Evolutionary conservation across 2,329 filamentous ascomycete genomes (phyloP).

Genomic region (Iodosphaeria phyllophila): DNA sequence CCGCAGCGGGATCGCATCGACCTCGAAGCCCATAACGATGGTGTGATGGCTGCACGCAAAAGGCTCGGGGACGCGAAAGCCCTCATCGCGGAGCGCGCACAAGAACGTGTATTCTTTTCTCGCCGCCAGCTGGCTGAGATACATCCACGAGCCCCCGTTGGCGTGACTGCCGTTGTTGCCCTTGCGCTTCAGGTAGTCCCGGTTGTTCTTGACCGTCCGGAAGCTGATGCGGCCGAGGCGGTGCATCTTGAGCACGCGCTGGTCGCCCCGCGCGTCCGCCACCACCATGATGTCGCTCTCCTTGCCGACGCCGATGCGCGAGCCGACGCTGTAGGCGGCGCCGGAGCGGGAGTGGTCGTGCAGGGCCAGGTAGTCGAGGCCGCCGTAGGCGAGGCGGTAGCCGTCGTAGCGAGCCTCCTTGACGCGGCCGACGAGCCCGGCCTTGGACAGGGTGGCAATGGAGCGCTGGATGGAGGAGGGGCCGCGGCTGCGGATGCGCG

Average conservation of each 20-base stretch:
- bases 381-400: constrained; percentile 90
- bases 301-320: constrained; percentile 89
- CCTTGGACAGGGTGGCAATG: constrained; percentile 84
- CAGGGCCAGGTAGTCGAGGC: constrained; percentile 90
- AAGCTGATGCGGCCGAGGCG: constrained; percentile 91
- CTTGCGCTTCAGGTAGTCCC: constrained; percentile 72
- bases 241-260: constrained; percentile 87
- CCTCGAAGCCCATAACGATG: constrained; percentile 84
- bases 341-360: constrained; percentile 71
- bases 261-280: constrained; percentile 56
- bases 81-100: constrained; percentile 65
- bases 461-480: constrained; percentile 63
- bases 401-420: constrained; percentile 97
- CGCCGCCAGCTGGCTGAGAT: constrained; percentile 80
- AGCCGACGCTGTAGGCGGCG: constrained; percentile 78
- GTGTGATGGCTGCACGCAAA: constrained; percentile 84
- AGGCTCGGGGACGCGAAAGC: constrained; percentile 78
- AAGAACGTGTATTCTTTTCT: constrained; percentile 94
- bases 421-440: constrained; percentile 74
- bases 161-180: constrained; percentile 27
- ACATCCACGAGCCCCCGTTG: constrained; percentile 86
- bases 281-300: constrained; percentile 96
- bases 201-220: constrained; percentile 85
- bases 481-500: constrained; percentile 62
- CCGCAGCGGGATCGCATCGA: constrained; percentile 81